Evolutionary conservation across 306 rosid species (phyloP), one percentile per base, ranked within the genome.

Genomic region (Vicia faba): DNA sequence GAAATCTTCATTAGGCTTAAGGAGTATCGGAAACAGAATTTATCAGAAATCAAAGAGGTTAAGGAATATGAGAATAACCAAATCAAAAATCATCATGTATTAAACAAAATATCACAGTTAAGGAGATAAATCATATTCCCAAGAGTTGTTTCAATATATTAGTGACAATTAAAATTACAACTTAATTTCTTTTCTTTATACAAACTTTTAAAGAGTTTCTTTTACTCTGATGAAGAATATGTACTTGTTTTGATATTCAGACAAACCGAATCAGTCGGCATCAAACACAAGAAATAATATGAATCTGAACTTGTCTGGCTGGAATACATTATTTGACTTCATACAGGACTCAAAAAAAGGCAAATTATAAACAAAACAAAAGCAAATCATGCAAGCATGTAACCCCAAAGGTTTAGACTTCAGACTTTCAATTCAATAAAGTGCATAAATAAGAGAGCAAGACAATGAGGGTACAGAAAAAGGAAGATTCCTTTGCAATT

Each of bases 31-130:
- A 16, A 15, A 7, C 54, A 15, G 54, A 48, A 33, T 2, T 11
- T 28, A 59, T 29, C 39, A 66, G 16, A 38, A 3, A 48, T 57
- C 67, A 55, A 13, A 18, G 57, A 71, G 35, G 49, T 39, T 18
- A 68, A 62, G 59, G 28, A 55, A 41, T 48, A 62, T n/a, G 26
- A 45, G 26, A 15, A 74, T 16, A 20, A 28, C 56, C 40, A 23
- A 31, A 31, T 31, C 35, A 31, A 31, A 31, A 31, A 31, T 31
- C 8, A 31, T 5, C 35, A 5, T 31, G 35, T 7, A 31, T 31
- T 31, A 31, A 70, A 29, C 26, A 49, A 45, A 66, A 20, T 41
- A 70, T 75, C 46, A 35, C 45, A 39, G 69, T 33, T 26, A n/a
- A n/a, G n/a, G 31, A 69, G 41, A 25, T 63, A 14, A n/a, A n/a